A percentile compares a stretch with the other conserved stretches of the same genome.
Evolutionary conservation across 169 alveolate genomes (phyloP).

Genomic region (Eimeria falciformis): DNA sequence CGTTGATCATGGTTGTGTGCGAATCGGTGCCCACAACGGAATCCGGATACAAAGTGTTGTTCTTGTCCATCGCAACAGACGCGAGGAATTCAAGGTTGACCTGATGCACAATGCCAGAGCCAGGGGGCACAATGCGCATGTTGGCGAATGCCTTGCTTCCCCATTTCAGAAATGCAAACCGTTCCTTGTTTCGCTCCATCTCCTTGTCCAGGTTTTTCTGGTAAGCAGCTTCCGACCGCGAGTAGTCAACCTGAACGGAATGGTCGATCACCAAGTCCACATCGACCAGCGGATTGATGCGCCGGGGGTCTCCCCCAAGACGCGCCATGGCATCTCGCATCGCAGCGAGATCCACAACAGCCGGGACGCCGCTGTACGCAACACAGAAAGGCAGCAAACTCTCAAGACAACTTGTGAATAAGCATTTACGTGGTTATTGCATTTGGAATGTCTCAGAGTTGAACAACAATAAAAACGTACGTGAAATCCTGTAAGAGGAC

Average conservation of each 20-base stretch:
- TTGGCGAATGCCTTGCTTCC: slow-evolving; percentile 96
- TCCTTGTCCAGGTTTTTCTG: slow-evolving; percentile 94
- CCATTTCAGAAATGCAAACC: slow-evolving; percentile 97
- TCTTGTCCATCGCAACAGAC: slow-evolving; percentile 86
- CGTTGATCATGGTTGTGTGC: slow-evolving; percentile 99
- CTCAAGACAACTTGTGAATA: neutral
- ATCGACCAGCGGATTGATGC: slow-evolving; percentile 96
- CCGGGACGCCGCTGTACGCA: slow-evolving; percentile 95
- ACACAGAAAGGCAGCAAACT: neutral
- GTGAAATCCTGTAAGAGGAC: slow-evolving; percentile 96
- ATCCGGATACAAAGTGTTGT: slow-evolving; percentile 92
- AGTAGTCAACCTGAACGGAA: slow-evolving; percentile 96
- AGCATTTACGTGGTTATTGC: neutral
- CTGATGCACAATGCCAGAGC: slow-evolving; percentile 98
- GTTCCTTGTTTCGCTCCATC: slow-evolving; percentile 93
- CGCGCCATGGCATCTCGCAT: slow-evolving; percentile 97
- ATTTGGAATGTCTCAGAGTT: neutral
- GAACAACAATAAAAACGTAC: no score
- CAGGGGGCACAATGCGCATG: slow-evolving; percentile 97
- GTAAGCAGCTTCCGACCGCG: slow-evolving; percentile 80
- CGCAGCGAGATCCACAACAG: slow-evolving; percentile 97
- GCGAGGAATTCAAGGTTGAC: slow-evolving; percentile 92
- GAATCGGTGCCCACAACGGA: slow-evolving; percentile 95
- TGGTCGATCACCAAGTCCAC: slow-evolving; percentile 98
- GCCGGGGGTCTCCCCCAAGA: slow-evolving; percentile 93